A percentile compares a stretch with the other conserved stretches of the same genome.
phyloP scores from a whole-genome alignment of 2,329 filamentous ascomycete genomes.

The Albifimbria verrucaria region DNA sequence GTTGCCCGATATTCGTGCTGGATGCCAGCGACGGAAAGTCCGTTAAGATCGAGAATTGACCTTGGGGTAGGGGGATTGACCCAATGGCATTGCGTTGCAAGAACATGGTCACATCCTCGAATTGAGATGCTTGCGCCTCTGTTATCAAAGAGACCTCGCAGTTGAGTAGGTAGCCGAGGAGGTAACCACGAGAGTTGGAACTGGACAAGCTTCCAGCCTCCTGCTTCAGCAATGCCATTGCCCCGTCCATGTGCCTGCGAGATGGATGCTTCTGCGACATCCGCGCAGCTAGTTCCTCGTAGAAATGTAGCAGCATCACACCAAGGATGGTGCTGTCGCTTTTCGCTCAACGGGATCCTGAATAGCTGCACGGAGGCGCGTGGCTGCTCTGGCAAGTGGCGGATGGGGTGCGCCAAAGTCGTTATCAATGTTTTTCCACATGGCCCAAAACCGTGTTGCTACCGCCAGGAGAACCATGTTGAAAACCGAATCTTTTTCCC shows the following conservation, averaged over 20 bases:
- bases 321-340: conserved; percentile 11
- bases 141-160: conserved; percentile 12
- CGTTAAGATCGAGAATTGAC: conserved; percentile 12
- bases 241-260: conserved; percentile 12
- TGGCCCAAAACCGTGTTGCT: conserved; percentile 10
- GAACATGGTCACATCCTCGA: conserved; percentile 9
- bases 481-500: conserved; percentile 10
- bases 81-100: conserved; percentile 10
- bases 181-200: conserved; percentile 9
- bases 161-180: conserved; percentile 10
- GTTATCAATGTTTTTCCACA: conserved; percentile 10
- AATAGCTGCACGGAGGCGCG: conserved; percentile 10
- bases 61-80: conserved; percentile 11
- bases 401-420: conserved; percentile 9
- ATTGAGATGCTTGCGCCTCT: conserved; percentile 8
- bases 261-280: conserved; percentile 7
- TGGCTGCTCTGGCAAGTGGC: conserved; percentile 8
- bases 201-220: conserved; percentile 5
- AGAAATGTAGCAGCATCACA: conserved; percentile 12
- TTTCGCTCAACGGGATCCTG: conserved; percentile 10
- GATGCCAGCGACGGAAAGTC: conserved; percentile 11
- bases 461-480: conserved; percentile 11
- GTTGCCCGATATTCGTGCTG: conserved; percentile 4
- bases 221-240: conserved; percentile 11
- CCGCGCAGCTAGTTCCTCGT: conserved; percentile 11